Conservation (phyloP, 164 flowering plant species). For the Vitis rotundifolia region DNA sequence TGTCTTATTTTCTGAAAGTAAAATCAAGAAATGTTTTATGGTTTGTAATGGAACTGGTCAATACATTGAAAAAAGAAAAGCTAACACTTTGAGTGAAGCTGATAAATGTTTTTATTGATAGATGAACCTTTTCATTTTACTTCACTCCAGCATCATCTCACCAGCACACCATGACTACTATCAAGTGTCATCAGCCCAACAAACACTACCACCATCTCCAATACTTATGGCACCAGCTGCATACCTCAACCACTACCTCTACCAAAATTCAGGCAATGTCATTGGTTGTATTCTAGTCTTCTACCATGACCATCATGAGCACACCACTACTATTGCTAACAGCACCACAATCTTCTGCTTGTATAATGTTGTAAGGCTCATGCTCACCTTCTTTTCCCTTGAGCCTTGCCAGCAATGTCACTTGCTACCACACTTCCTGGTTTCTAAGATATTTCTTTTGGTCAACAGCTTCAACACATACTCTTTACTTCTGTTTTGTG, state of each 20-base stretch:
- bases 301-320: not conserved
- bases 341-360: too few species aligned
- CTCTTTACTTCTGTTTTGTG: too few species aligned
- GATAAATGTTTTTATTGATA: not conserved
- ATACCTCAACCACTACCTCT: not conserved
- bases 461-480: too few species aligned
- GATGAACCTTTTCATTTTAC: not conserved
- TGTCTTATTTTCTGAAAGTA: not conserved
- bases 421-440: too few species aligned
- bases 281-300: not conserved
- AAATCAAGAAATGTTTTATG: not conserved
- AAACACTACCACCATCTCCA: not conserved
- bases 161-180: not conserved
- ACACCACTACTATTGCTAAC: not conserved
- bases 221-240: not conserved
- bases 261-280: not conserved
- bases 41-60: not conserved
- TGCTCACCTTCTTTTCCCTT: too few species aligned
- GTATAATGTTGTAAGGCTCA: too few species aligned
- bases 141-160: not conserved
- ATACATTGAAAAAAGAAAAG: not conserved
- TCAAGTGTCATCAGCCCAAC: too few species aligned
- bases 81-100: not conserved
- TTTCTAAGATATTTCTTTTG: too few species aligned
- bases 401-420: too few species aligned